Conservation (phyloP, 2,329 filamentous ascomycete genomes). For the Stagonosporopsis cucurbitacearum region DNA sequence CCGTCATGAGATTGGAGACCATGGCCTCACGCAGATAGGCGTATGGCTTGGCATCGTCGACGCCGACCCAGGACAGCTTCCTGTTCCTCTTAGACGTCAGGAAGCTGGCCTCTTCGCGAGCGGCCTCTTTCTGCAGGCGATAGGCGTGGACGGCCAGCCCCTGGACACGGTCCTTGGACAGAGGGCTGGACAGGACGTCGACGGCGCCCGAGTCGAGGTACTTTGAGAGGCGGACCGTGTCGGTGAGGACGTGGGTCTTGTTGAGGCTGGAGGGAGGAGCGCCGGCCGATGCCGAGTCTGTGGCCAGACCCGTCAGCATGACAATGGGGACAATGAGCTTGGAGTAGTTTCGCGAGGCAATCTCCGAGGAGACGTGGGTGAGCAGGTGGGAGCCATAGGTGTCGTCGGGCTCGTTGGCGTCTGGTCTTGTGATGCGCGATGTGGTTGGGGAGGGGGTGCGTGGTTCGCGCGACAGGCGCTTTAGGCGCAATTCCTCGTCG, state of each 20-base stretch:
- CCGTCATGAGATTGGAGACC: constrained; percentile 88
- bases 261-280: constrained; percentile 44
- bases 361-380: constrained; percentile 51
- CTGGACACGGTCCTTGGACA: constrained; percentile 75
- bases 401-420: constrained; percentile 49
- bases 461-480: constrained; percentile 51
- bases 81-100: constrained; percentile 75
- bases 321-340: constrained; percentile 51
- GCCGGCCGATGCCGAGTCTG: constrained; percentile 38
- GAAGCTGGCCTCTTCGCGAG: constrained; percentile 74
- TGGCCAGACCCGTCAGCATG: constrained; percentile 48
- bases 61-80: constrained; percentile 90
- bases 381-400: constrained; percentile 54
- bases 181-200: constrained; percentile 82
- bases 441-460: constrained; percentile 50
- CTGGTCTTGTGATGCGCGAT: constrained; percentile 38
- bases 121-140: constrained; percentile 77
- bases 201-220: constrained; percentile 86
- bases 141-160: constrained; percentile 84
- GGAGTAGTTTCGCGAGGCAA: constrained; percentile 49
- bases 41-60: constrained; percentile 84
- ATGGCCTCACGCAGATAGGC: constrained; percentile 90
- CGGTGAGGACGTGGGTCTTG: constrained; percentile 50
- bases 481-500: constrained; percentile 51
- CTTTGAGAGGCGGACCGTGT: constrained; percentile 65